A percentile compares a stretch with the other conserved stretches of the same genome.
Evolutionary conservation across 1,284 basidiomycete species (phyloP).

Genomic region (Naganishia cerealis): DNA sequence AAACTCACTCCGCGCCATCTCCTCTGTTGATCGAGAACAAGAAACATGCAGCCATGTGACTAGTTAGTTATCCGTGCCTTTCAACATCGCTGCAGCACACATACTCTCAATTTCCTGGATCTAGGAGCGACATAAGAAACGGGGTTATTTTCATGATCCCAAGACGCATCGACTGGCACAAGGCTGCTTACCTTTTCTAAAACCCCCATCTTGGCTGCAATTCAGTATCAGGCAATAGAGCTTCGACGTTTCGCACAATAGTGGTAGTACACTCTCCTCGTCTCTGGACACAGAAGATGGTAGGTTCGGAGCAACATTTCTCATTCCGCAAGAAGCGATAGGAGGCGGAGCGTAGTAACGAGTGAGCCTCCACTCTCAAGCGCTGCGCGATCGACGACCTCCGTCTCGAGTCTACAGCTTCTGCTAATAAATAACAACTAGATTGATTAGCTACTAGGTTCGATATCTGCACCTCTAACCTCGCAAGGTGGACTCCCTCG

Average conservation of each 20-base stretch:
- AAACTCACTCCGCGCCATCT: conserved; percentile 84
- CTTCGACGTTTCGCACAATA: neutral
- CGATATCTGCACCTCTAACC: too few relatives aligned
- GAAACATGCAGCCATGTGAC: conserved; percentile 10
- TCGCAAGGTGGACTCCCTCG: too few relatives aligned
- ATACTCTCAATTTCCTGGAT: conserved; percentile 91
- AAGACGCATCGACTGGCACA: neutral
- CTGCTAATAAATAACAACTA: too few relatives aligned
- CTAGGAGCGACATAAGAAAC: conserved; percentile 52
- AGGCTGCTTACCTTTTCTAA: conserved; percentile 71
- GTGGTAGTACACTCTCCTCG: neutral
- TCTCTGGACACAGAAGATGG: neutral
- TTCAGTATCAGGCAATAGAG: neutral
- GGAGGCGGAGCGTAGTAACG: too few relatives aligned
- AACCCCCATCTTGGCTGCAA: conserved; percentile 67
- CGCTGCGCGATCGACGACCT: too few relatives aligned
- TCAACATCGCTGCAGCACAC: conserved; percentile 38
- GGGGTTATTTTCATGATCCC: neutral
- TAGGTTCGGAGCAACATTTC: neutral
- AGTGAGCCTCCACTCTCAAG: too few relatives aligned
- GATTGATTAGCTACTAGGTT: too few relatives aligned
- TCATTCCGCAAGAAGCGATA: too few relatives aligned
- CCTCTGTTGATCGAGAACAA: conserved; percentile 62
- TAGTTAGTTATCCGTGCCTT: conserved; percentile 3
- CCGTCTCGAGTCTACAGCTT: too few relatives aligned